phyloP scores from a whole-genome alignment of 495 filamentous ascomycete genomes.

The Penicillium herquei region DNA sequence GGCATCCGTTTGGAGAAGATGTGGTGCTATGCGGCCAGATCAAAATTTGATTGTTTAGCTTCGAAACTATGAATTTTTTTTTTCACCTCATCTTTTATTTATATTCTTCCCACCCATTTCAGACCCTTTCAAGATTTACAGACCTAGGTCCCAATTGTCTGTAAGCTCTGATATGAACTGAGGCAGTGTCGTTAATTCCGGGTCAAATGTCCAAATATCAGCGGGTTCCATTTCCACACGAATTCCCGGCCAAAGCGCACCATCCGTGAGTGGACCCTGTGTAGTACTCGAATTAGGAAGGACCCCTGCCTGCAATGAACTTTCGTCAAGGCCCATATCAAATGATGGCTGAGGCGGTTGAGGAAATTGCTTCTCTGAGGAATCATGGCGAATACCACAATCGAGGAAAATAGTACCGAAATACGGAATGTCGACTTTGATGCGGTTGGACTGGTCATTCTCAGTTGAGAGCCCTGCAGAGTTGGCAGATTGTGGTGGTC shows the following conservation, averaged over 20 bases:
- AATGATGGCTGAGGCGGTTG: not conserved
- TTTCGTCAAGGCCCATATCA: not conserved
- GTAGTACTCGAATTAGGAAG: not conserved
- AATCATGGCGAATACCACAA: not conserved
- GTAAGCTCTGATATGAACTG: conserved; percentile 9
- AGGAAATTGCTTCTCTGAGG: not conserved
- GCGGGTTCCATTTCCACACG: conserved; percentile 1
- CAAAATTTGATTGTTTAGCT: not conserved
- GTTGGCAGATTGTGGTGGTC: not conserved
- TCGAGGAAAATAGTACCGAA: conserved; percentile 16
- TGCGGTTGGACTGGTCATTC: conserved; percentile 1
- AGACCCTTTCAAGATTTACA: not conserved
- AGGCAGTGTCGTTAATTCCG: conserved; percentile 9
- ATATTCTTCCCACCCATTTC: not conserved
- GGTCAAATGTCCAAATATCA: conserved; percentile 14
- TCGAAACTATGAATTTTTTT: too few relatives aligned
- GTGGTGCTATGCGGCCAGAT: conserved; percentile 72
- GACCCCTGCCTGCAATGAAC: not conserved
- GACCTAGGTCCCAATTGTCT: conserved; percentile 11
- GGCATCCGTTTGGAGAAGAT: conserved; percentile 74
- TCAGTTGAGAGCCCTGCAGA: not conserved
- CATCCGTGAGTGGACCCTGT: not conserved
- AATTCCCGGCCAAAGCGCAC: not conserved
- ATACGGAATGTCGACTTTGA: conserved; percentile 15
- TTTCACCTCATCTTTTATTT: not conserved